These are phyloP conservation scores for Russula virescens DNA, from an alignment of 768 basidiomycete species.

Conservation along the genomic window DNA sequence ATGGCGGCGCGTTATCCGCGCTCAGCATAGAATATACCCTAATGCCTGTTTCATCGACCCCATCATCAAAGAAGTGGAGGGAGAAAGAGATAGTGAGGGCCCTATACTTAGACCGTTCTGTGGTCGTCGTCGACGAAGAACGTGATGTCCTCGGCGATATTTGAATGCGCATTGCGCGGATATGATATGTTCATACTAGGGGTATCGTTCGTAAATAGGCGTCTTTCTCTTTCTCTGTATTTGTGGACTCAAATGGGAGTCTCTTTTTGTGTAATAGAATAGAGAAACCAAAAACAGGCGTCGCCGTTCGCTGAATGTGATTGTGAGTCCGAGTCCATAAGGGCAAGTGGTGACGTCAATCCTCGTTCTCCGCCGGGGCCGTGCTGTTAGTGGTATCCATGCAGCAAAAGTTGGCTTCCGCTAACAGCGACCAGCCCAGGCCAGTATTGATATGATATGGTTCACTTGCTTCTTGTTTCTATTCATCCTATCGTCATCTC, in stretches of 20 bases:
- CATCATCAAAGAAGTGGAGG: constrained; percentile 38
- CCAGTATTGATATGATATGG: background rate
- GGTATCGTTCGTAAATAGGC: background rate
- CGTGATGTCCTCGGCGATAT: constrained; percentile 17
- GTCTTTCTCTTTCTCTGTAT: background rate
- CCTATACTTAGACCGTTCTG: constrained; percentile 49
- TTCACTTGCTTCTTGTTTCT: background rate
- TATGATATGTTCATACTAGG: too few relatives aligned
- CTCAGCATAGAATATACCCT: constrained; percentile 83
- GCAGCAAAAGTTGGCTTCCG: background rate
- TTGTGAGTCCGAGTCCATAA: background rate
- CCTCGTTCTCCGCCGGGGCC: background rate
- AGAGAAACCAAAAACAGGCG: background rate
- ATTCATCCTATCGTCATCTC: background rate
- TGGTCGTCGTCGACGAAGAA: constrained; percentile 43
- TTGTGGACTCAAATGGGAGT: background rate
- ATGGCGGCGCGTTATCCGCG: constrained; percentile 88
- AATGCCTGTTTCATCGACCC: constrained; percentile 44
- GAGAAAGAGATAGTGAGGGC: constrained; percentile 65
- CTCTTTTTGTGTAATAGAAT: background rate
- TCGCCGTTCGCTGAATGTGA: background rate
- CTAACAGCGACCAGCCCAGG: background rate
- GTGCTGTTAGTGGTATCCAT: too few relatives aligned
- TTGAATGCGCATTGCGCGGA: background rate
- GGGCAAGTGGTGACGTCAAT: background rate